Evolutionary conservation across 495 filamentous ascomycete genomes (phyloP).

Genomic region (Aspergillus homomorphus): DNA sequence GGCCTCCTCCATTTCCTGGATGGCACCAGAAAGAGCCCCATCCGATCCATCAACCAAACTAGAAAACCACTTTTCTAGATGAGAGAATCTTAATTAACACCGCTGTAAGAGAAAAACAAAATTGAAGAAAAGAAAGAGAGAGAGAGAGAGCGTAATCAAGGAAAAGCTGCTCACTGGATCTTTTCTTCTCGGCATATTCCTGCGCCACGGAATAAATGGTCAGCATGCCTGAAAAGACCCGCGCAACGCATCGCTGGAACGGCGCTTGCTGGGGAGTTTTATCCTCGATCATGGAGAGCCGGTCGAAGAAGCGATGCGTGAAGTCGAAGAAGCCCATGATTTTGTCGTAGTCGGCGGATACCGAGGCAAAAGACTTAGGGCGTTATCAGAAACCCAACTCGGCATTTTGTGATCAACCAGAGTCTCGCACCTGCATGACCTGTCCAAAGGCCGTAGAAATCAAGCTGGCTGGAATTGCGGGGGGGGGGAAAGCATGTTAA

Average conservation of each 20-base stretch:
- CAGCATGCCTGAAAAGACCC: constrained; percentile 1
- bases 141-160: no score
- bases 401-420: no score
- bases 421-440: constrained; percentile 15
- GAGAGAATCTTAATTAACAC: no score
- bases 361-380: not conserved
- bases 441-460: constrained; percentile 23
- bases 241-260: constrained; percentile 1
- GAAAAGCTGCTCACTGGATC: constrained; percentile 3
- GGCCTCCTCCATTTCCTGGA: not conserved
- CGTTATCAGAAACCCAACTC: no score
- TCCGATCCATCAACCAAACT: not conserved
- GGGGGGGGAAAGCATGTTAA: no score
- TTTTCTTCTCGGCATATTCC: constrained; percentile 1
- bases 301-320: constrained; percentile 7
- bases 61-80: constrained; percentile 7
- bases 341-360: constrained; percentile 4
- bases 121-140: not conserved
- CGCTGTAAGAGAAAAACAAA: no score
- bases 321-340: constrained; percentile 6
- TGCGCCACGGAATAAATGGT: constrained; percentile 4
- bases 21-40: not conserved
- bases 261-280: not conserved
- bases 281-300: constrained; percentile 2
- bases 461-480: constrained; percentile 21